phyloP scores from a whole-genome alignment of 176 grass and related monocot genomes.

The Otatea glauca region DNA sequence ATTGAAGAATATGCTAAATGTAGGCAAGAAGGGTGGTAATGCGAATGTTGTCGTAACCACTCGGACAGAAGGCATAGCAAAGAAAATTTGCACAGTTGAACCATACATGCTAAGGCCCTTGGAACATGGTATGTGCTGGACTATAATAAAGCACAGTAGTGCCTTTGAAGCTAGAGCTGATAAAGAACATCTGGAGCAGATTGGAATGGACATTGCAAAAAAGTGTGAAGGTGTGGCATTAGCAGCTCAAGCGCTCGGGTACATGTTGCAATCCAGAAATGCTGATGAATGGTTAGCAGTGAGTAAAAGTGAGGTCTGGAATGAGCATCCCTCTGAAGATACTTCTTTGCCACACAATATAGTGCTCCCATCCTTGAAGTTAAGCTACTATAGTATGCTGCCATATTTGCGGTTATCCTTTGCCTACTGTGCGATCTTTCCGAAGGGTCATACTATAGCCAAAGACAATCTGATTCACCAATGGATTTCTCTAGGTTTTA shows the following conservation, averaged over 20 bases:
- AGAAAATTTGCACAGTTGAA: not conserved
- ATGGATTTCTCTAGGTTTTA: constrained; percentile 37
- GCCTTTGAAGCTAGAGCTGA: not conserved
- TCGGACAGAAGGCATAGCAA: not conserved
- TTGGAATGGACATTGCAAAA: constrained; percentile 26
- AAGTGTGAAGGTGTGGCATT: constrained; percentile 45
- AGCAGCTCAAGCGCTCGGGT: constrained; percentile 42
- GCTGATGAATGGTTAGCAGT: not conserved
- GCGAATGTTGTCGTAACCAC: constrained; percentile 42
- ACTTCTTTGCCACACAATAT: not conserved
- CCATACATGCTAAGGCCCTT: constrained; percentile 19
- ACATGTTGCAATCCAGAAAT: not conserved
- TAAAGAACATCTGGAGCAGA: not conserved
- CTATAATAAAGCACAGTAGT: constrained; percentile 35
- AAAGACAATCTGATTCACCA: constrained; percentile 46
- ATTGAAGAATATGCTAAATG: not conserved
- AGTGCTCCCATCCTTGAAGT: constrained; percentile 32
- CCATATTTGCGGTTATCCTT: constrained; percentile 21
- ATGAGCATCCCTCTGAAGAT: not conserved
- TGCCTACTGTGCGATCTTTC: constrained; percentile 35
- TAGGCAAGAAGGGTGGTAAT: not conserved
- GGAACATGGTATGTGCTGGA: constrained; percentile 32
- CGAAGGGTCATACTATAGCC: not conserved
- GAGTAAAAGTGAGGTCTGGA: constrained; percentile 16
- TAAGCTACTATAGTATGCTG: constrained; percentile 34